A percentile compares a stretch with the other conserved stretches of the same genome.
Evolutionary conservation across 169 alveolate species (phyloP).

Genomic region (Plasmodium cynomolgi): DNA sequence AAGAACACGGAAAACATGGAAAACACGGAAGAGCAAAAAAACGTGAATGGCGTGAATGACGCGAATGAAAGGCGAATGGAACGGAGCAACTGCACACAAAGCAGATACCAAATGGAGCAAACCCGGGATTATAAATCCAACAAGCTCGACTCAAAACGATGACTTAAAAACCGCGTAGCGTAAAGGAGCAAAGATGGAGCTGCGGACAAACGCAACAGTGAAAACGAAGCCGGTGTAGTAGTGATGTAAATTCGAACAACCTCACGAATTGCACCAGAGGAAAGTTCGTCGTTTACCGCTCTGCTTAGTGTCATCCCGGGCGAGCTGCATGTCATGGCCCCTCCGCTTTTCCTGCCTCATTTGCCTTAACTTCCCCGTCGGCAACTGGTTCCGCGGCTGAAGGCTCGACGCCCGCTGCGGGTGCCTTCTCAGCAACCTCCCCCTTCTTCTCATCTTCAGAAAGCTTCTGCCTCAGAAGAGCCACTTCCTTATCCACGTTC

Average conservation of each 20-base stretch:
- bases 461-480: conserved; percentile 4
- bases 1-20: background rate
- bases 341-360: background rate
- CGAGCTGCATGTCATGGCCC: background rate
- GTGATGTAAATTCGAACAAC: background rate
- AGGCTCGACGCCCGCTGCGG: background rate
- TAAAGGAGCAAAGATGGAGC: background rate
- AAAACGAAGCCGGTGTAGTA: background rate
- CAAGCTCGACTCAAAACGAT: background rate
- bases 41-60: background rate
- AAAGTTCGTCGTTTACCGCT: background rate
- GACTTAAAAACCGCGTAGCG: background rate
- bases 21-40: background rate
- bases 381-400: background rate
- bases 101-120: background rate
- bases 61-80: background rate
- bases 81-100: background rate
- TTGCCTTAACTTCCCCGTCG: background rate
- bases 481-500: conserved; percentile 18
- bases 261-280: background rate
- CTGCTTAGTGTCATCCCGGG: background rate
- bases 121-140: background rate
- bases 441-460: background rate
- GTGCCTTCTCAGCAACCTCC: background rate
- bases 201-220: background rate